Percentiles rank a stretch among this genome's conserved stretches.
Evolutionary conservation across 345 rosid genomes (phyloP).

Genomic region (Bruguiera parviflora): DNA sequence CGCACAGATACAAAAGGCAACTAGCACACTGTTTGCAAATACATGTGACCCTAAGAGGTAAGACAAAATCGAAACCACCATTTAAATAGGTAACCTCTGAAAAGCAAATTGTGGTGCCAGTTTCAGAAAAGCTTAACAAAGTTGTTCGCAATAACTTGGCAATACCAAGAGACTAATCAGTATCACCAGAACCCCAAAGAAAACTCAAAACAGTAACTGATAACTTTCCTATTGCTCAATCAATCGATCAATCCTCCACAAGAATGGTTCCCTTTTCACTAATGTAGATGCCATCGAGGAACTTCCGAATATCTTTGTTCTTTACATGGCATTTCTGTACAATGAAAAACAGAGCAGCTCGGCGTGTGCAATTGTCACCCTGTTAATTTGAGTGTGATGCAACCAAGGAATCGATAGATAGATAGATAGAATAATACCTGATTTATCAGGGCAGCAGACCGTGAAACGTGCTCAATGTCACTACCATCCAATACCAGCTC

Average conservation of each 20-base stretch:
- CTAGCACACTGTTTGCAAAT: too few species aligned
- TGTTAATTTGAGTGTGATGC: neutral
- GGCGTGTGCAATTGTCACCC: too few species aligned
- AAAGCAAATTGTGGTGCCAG: too few species aligned
- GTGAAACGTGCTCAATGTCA: conserved; percentile 57
- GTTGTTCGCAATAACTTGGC: neutral
- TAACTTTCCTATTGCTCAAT: neutral
- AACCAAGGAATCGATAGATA: neutral
- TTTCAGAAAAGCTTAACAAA: neutral
- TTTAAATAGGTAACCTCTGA: too few species aligned
- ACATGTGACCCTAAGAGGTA: too few species aligned
- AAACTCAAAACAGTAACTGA: neutral
- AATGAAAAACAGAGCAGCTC: conserved; percentile 3
- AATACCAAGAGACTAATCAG: neutral
- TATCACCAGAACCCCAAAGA: neutral
- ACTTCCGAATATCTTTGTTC: conserved; percentile 64
- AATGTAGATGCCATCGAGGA: conserved; percentile 64
- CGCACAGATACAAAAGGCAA: too few species aligned
- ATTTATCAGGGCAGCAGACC: conserved; percentile 57
- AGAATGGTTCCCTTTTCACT: conserved; percentile 52
- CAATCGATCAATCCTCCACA: conserved; percentile 36
- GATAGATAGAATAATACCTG: conserved; percentile 32
- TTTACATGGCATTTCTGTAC: conserved; percentile 67
- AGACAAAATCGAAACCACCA: too few species aligned
- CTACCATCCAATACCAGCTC: conserved; percentile 58